Evolutionary conservation across 2,329 filamentous ascomycete species (phyloP).

Genomic region (Fusarium virguliforme): DNA sequence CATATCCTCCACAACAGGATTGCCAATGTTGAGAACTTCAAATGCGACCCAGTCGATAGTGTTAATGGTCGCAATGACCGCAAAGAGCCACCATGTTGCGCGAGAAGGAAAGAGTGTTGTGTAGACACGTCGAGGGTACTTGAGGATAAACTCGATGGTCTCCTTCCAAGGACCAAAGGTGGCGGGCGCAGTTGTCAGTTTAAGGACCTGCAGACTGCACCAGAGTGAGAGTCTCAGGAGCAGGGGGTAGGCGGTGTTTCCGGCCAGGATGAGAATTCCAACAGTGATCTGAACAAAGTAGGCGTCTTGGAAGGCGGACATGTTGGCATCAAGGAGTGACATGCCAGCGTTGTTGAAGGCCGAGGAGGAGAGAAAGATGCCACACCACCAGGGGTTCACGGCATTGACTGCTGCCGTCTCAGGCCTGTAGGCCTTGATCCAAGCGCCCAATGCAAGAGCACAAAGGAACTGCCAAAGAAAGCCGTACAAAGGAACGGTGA

Average conservation of each 20-base stretch:
- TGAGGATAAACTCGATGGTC: slow-evolving; percentile 69
- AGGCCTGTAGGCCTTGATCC: slow-evolving; percentile 69
- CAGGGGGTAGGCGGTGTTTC: slow-evolving; percentile 77
- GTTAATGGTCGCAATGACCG: slow-evolving; percentile 73
- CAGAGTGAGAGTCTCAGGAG: slow-evolving; percentile 75
- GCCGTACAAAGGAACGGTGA: slow-evolving; percentile 75
- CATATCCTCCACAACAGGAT: slow-evolving; percentile 68
- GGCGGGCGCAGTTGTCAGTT: slow-evolving; percentile 56
- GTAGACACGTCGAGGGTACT: slow-evolving; percentile 72
- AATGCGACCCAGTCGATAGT: slow-evolving; percentile 77
- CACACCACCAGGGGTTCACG: slow-evolving; percentile 78
- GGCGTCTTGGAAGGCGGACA: slow-evolving; percentile 72
- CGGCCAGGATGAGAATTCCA: slow-evolving; percentile 73
- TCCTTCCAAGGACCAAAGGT: slow-evolving; percentile 62
- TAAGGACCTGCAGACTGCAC: slow-evolving; percentile 62
- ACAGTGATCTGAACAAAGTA: slow-evolving; percentile 69
- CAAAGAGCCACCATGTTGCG: slow-evolving; percentile 77
- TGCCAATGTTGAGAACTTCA: slow-evolving; percentile 76
- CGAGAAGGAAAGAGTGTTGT: slow-evolving; percentile 75
- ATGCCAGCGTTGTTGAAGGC: slow-evolving; percentile 83
- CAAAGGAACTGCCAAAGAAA: slow-evolving; percentile 72
- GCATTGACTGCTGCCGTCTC: slow-evolving; percentile 68
- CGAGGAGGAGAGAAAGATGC: slow-evolving; percentile 77
- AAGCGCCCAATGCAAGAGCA: slow-evolving; percentile 73
- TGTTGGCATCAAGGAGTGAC: slow-evolving; percentile 77